A percentile compares a stretch with the other conserved stretches of the same genome.
Evolutionary conservation across 2,329 filamentous ascomycete species (phyloP).

Genomic region (Macrophomina phaseolina): DNA sequence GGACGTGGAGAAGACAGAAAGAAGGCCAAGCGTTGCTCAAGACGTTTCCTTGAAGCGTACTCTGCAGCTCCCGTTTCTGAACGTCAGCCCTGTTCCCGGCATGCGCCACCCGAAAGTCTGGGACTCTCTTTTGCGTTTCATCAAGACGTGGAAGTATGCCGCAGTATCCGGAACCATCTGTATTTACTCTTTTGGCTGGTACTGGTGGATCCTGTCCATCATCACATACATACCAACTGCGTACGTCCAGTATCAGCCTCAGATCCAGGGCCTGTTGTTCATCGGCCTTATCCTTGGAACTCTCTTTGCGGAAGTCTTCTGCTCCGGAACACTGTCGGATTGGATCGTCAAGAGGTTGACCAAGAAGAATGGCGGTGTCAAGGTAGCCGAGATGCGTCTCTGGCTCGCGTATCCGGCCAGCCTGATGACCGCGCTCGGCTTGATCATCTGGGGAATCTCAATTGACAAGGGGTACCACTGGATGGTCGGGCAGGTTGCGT

Average conservation of each 20-base stretch:
- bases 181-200: constrained; percentile 61
- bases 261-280: constrained; percentile 61
- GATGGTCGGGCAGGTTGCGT: constrained; percentile 62
- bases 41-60: constrained; percentile 44
- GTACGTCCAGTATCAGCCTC: constrained; percentile 54
- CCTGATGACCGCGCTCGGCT: constrained; percentile 54
- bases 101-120: constrained; percentile 58
- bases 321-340: constrained; percentile 61
- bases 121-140: constrained; percentile 54
- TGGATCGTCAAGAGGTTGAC: constrained; percentile 55
- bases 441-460: constrained; percentile 62
- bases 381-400: constrained; percentile 60
- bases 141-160: constrained; percentile 54
- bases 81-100: constrained; percentile 55
- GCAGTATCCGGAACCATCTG: constrained; percentile 54
- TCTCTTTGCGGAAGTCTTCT: constrained; percentile 57
- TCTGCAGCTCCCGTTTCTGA: constrained; percentile 53
- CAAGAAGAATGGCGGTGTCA: constrained; percentile 50
- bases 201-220: constrained; percentile 63
- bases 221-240: constrained; percentile 61
- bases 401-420: constrained; percentile 63
- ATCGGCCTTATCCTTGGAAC: constrained; percentile 61
- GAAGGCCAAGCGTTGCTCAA: constrained; percentile 28
- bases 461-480: constrained; percentile 61
- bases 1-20: constrained; percentile 33